These are phyloP conservation scores for Populus simonii DNA, from an alignment of 345 rosid genomes.

Conservation along the genomic window DNA sequence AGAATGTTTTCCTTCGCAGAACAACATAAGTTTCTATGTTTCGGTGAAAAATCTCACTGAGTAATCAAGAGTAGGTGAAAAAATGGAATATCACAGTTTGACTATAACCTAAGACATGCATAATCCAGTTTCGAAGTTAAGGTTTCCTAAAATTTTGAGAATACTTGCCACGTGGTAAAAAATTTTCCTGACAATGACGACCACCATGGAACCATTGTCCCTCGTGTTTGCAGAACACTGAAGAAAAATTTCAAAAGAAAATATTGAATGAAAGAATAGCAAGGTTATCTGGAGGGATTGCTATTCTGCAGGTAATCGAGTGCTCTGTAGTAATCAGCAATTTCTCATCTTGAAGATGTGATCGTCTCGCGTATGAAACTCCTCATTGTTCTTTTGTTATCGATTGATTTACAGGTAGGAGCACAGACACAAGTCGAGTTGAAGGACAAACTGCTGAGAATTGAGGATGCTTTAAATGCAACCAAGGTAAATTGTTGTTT, in stretches of 20 bases:
- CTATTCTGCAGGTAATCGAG: slow-evolving; percentile 66
- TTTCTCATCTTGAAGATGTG: not conserved
- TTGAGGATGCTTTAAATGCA: slow-evolving; percentile 93
- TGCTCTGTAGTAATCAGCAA: not conserved
- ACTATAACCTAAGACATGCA: not conserved
- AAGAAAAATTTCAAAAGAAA: slow-evolving; percentile 66
- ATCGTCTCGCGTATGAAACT: not conserved
- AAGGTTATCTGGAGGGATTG: slow-evolving; percentile 79
- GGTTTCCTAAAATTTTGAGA: not conserved
- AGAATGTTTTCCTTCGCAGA: not conserved
- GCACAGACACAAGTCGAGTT: slow-evolving; percentile 87
- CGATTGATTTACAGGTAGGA: slow-evolving; percentile 58
- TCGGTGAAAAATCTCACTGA: not conserved
- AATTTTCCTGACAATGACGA: not conserved
- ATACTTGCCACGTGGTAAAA: not conserved
- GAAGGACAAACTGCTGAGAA: slow-evolving; percentile 82
- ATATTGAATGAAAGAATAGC: slow-evolving; percentile 84
- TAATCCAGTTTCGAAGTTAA: not conserved
- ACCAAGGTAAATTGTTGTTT: slow-evolving; percentile 57
- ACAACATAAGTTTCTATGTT: not conserved
- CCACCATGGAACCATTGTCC: not conserved
- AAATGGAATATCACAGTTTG: not conserved
- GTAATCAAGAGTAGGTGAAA: not conserved
- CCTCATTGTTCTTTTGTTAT: slow-evolving; percentile 10
- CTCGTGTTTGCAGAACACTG: slow-evolving; percentile 54